Evolutionary conservation across 257 asterid species (phyloP).

Genomic region (Solanum commersonii): DNA sequence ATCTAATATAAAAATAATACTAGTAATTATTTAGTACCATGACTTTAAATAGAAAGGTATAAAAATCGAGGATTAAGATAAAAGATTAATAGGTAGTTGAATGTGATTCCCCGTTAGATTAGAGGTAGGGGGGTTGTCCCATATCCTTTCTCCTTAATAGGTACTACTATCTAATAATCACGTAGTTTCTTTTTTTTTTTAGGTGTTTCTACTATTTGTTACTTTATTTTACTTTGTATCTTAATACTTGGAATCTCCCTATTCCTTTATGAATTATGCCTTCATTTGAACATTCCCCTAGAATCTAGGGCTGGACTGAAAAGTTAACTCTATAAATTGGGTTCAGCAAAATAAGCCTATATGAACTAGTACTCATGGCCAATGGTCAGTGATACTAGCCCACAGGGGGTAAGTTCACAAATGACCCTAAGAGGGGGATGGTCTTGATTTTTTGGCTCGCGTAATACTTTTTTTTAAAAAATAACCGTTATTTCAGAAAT

Average conservation of each 20-base stretch:
- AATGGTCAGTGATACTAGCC: not conserved
- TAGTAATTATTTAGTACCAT: no score
- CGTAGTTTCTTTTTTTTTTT: no score
- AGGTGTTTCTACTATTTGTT: not conserved
- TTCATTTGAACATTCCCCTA: no score
- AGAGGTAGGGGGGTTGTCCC: no score
- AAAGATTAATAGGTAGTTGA: accelerated
- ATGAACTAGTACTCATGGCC: not conserved
- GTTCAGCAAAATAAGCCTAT: not conserved
- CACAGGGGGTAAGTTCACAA: not conserved
- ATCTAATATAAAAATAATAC: not conserved
- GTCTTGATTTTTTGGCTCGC: not conserved
- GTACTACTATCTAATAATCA: no score
- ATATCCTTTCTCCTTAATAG: no score
- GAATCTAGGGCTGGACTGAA: not conserved
- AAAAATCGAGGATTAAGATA: accelerated
- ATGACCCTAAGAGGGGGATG: not conserved
- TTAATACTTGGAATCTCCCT: no score
- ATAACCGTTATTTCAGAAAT: no score
- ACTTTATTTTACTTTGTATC: not conserved
- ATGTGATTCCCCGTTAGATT: no score
- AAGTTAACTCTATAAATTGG: not conserved
- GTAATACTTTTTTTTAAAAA: no score
- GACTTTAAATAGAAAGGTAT: accelerated
- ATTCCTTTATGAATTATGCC: no score